Conservation (phyloP, 2,329 filamentous ascomycete genomes). For the Hypoxylon sp. region DNA sequence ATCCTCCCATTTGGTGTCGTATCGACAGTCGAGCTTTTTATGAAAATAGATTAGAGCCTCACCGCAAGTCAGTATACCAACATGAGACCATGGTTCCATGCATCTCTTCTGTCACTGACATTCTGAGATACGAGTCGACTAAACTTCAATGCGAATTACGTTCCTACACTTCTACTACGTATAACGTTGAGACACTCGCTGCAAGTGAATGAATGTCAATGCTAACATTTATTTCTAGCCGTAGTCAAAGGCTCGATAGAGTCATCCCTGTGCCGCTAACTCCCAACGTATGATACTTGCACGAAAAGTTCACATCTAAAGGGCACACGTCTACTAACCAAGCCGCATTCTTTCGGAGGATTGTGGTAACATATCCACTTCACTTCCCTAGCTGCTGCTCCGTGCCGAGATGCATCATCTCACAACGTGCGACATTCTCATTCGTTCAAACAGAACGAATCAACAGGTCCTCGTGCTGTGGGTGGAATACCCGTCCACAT, state of each 20-base stretch:
- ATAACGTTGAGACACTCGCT: too few relatives aligned
- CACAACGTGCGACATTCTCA: not conserved
- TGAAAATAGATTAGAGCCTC: constrained; percentile 1
- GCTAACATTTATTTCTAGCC: not conserved
- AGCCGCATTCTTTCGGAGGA: not conserved
- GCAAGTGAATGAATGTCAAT: not conserved
- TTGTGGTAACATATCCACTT: not conserved
- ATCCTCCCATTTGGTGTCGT: not conserved
- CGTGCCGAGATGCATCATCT: not conserved
- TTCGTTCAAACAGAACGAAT: not conserved
- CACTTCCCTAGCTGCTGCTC: not conserved
- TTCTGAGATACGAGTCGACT: constrained; percentile 3
- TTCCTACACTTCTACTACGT: not conserved
- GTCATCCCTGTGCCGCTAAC: not conserved
- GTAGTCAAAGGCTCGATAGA: not conserved
- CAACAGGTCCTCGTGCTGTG: not conserved
- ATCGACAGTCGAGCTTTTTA: not conserved
- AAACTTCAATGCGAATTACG: constrained; percentile 10
- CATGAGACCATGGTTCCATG: not conserved
- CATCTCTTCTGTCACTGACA: not conserved
- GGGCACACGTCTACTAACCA: not conserved
- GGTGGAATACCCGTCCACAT: not conserved
- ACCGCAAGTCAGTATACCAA: not conserved
- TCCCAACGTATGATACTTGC: not conserved
- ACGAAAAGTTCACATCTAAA: not conserved